Base-by-base conservation (phyloP, 2,329 filamentous ascomycete species). In the Plectosphaerella plurivora region DNA sequence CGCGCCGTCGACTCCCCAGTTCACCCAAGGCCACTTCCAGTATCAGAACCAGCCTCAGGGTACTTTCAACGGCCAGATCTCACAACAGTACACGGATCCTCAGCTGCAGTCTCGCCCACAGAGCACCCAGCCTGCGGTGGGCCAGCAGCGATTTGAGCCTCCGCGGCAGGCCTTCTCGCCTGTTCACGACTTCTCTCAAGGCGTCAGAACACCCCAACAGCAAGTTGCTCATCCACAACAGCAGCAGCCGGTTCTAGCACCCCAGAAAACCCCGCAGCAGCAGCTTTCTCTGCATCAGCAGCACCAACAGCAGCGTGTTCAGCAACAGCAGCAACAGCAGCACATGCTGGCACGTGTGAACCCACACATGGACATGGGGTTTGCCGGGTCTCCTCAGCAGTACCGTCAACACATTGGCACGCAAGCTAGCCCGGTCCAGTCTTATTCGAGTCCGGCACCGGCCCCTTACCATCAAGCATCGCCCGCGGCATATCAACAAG, bases 21-120 rank as follows among this genome's bases (percentile, higher is more conserved):
- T 70, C 51, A 44, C 61, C 2, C 65, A 63, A 5, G 60, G 67
- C 16, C 59, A 63, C 18, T 74, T 66, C 42, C 59, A 65, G 14
- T 71, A 71, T 51, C 55, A 65, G 9, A 56, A 61, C 2, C 65
- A 68, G 47, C 61, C 58, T 45, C 66, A 67, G 10, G 61, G 67
- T 35, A 56, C 65, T 3, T 73, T 65, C 48, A 64, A 65, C 33
- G 58, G 65, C 25, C 53, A 65, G 14, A 61, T 67, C 15, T 54
- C 64, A 33, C 66, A 69, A 37, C 72, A 44, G 41, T 44, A 63
- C 46, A 56, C 55, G 24, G 65, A 68, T 41, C 56, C 65, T 39
- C 68, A 69, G 52, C 57, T 72, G 14, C 67, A 67, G 35, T 57
- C 64, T 42, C 62, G 63, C 22, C 67, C 69, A 45, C 67, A 67